Base-by-base conservation (phyloP, 148 eudicot species). In the Vaccinium macrocarpon region DNA sequence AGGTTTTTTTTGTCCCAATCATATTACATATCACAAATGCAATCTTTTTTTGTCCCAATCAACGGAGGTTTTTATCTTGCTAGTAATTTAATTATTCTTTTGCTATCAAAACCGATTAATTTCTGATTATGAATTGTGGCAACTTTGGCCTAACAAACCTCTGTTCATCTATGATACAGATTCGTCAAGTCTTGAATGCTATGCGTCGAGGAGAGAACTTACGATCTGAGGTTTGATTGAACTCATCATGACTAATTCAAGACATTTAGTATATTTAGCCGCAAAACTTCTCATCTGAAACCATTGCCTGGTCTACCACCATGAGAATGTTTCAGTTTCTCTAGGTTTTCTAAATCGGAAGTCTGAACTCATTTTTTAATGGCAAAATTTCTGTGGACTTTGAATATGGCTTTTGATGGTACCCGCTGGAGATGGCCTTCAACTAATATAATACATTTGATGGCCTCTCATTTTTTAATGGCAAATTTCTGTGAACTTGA, bases 151-250 rank as follows among this genome's bases (percentile, higher is more conserved):
- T 61, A 50, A 61, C 48, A 68, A 55, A 66, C 81, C 66, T 68
- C 46, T 52, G 14, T 66, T 6, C 78, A 68, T 57, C 78, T 38
- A 12, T 87, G 46, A 55, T 46, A 86, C 93, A 91, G 93, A 90
- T 91, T 82, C 91, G 92, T 64, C 90, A 90, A 38, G 87, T 91
- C 75, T 84, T 90, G 86, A 86, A 81, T 87, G 89, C 92, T 66
- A 86, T 90, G 89, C 85, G 92, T 42, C 88, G 92, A 85, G 89
- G 90, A 23, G 90, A 87, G 77, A 88, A 81, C 82, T 81, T 88
- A 79, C 88, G 88, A 27, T 86, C 90, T 35, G 92, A 91, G 93
- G 93, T 90, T 86, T 71, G 88, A 32, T 86, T 59, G 16, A 38
- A 83, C 16, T 82, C 55, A n/a, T 82, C 49, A 15, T 73, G 52